Evolutionary conservation across 805 yeast genomes (phyloP).

Genomic region (Starmerella sp.): DNA sequence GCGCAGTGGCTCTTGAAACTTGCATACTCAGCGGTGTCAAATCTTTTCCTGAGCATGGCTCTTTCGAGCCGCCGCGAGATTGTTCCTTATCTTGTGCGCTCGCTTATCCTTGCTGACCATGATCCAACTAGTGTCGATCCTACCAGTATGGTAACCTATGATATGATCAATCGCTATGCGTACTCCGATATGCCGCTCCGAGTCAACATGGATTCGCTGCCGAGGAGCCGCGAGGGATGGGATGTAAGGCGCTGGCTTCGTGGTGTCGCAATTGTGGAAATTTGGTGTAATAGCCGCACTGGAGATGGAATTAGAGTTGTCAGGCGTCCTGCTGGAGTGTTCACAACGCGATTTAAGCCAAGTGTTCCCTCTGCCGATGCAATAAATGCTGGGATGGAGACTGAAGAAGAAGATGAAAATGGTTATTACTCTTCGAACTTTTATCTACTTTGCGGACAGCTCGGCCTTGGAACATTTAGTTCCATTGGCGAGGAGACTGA

Average conservation of each 20-base stretch:
- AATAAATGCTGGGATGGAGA: neutral
- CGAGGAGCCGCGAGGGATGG: conserved; percentile 22
- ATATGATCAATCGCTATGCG: conserved; percentile 56
- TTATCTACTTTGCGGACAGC: conserved; percentile 13
- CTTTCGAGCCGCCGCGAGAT: conserved; percentile 47
- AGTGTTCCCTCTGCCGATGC: neutral
- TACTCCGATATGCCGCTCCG: conserved; percentile 51
- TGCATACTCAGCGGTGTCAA: conserved; percentile 56
- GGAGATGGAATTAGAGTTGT: conserved; percentile 44
- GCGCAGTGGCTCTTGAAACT: conserved; percentile 50
- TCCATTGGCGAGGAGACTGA: neutral
- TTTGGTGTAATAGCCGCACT: conserved; percentile 40
- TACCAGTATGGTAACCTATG: conserved; percentile 52
- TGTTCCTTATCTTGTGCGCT: conserved; percentile 52
- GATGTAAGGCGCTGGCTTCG: conserved; percentile 42
- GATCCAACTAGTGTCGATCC: conserved; percentile 33
- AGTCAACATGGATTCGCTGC: conserved; percentile 28
- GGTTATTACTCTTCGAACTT: conserved; percentile 15
- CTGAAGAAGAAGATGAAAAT: conserved; percentile 1
- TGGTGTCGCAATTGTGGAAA: conserved; percentile 46
- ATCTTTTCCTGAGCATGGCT: conserved; percentile 60
- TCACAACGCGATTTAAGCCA: conserved; percentile 16
- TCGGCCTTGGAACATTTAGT: conserved; percentile 12
- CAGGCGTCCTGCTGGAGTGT: conserved; percentile 57
- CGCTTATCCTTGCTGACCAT: conserved; percentile 36